These are phyloP conservation scores for Cyclostephanos tholiformis DNA, from an alignment of 108 stramenopile genomes.

Conservation along the genomic window DNA sequence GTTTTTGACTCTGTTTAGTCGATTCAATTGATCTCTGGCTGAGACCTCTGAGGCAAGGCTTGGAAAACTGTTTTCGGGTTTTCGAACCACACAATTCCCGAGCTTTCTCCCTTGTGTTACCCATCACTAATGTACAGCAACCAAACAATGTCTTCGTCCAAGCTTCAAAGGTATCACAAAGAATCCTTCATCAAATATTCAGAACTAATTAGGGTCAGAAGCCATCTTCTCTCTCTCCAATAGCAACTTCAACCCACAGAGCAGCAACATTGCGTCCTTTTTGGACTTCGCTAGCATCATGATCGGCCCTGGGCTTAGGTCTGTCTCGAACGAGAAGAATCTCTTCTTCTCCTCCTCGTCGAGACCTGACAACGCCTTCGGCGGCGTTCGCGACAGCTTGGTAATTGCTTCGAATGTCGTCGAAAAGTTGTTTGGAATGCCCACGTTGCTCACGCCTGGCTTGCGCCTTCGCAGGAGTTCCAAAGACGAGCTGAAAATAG, in stretches of 20 bases:
- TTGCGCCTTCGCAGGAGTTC: conserved; percentile 30
- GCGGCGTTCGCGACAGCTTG: conserved; percentile 35
- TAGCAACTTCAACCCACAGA: conserved; percentile 44
- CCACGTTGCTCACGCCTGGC: conserved; percentile 42
- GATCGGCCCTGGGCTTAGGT: conserved; percentile 36
- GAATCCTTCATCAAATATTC: not conserved
- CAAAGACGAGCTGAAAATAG: conserved; percentile 21
- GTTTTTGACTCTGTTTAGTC: not conserved
- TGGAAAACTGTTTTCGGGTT: too few species aligned
- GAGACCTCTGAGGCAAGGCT: too few species aligned
- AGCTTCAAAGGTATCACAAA: not conserved
- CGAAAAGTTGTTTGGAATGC: conserved; percentile 32
- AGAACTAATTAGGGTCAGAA: not conserved
- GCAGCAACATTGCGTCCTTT: conserved; percentile 44
- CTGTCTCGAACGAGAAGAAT: conserved; percentile 49
- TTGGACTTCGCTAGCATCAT: conserved; percentile 50
- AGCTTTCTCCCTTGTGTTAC: not conserved
- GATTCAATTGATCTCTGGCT: not conserved
- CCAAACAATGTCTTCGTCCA: too few species aligned
- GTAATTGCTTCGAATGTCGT: conserved; percentile 41
- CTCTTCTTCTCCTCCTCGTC: conserved; percentile 41
- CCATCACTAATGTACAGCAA: not conserved
- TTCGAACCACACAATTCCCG: not conserved
- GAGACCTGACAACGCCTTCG: conserved; percentile 14
- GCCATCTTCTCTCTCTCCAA: conserved; percentile 38